Evolutionary conservation across 2,329 filamentous ascomycete genomes (phyloP).

Genomic region (Penicillium sp.): DNA sequence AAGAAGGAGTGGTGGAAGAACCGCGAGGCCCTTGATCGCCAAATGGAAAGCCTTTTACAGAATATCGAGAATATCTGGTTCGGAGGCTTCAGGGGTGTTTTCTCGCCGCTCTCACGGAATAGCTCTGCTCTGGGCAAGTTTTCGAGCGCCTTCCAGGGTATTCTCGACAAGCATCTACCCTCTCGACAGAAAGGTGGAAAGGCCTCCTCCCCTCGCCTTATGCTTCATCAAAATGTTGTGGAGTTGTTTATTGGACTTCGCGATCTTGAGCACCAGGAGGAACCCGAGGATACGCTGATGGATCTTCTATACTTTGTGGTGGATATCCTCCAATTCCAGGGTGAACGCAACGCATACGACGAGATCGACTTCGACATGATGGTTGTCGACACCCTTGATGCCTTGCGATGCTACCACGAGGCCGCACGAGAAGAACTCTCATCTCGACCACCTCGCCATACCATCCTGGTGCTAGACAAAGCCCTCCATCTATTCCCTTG

Average conservation of each 20-base stretch:
- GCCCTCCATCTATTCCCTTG: constrained; percentile 86
- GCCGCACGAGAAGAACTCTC: constrained; percentile 37
- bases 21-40: constrained; percentile 71
- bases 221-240: constrained; percentile 64
- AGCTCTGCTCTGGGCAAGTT: constrained; percentile 67
- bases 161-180: constrained; percentile 78
- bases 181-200: constrained; percentile 63
- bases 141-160: constrained; percentile 68
- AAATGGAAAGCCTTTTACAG: constrained; percentile 70
- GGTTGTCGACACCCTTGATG: constrained; percentile 81
- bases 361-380: constrained; percentile 95
- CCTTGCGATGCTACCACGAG: constrained; percentile 71
- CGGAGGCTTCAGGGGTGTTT: constrained; percentile 90
- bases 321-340: constrained; percentile 93
- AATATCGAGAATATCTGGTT: constrained; percentile 94
- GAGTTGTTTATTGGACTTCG: constrained; percentile 86
- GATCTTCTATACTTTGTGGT: constrained; percentile 95
- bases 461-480: constrained; percentile 87
- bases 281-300: constrained; percentile 83
- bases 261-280: constrained; percentile 63
- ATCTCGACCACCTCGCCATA: constrained; percentile 52
- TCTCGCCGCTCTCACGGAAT: constrained; percentile 66
- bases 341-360: constrained; percentile 93
- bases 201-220: constrained; percentile 50
- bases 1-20: constrained; percentile 87